A percentile compares a stretch with the other conserved stretches of the same genome.
Evolutionary conservation across 345 rosid genomes (phyloP).

Genomic region (Reutealis trisperma): DNA sequence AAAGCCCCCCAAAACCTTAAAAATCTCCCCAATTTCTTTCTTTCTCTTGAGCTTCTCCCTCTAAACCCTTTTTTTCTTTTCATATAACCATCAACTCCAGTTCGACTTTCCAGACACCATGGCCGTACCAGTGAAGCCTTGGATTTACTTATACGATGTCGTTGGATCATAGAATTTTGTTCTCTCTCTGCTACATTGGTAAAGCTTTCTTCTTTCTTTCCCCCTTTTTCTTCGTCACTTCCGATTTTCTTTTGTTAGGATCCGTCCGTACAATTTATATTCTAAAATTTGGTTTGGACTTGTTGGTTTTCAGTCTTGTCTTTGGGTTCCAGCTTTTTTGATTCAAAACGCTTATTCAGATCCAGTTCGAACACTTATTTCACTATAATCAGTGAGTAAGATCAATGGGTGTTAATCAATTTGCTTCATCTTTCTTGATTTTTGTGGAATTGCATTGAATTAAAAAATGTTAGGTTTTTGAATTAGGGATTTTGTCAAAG

Average conservation of each 20-base stretch:
- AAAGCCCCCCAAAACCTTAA: slow-evolving; percentile 19
- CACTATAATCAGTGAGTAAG: slow-evolving; percentile 8
- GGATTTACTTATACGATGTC: not conserved
- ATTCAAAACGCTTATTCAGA: not conserved
- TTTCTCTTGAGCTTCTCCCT: not conserved
- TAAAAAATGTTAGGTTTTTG: not conserved
- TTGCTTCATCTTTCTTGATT: not conserved
- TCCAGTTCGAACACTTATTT: slow-evolving; percentile 10
- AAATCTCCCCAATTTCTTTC: not conserved
- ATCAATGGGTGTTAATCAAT: slow-evolving; percentile 16
- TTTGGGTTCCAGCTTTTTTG: slow-evolving; percentile 7
- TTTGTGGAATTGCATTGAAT: slow-evolving; percentile 13
- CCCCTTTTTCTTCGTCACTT: not conserved
- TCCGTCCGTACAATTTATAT: not conserved
- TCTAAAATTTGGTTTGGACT: not conserved
- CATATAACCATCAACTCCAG: not conserved
- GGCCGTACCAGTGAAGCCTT: slow-evolving; percentile 9
- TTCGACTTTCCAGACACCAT: slow-evolving; percentile 1
- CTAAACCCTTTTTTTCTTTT: slow-evolving; percentile 2
- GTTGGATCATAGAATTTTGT: slow-evolving; percentile 10
- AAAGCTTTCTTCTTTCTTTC: not conserved
- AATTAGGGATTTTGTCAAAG: slow-evolving; percentile 19
- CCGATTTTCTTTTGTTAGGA: not conserved
- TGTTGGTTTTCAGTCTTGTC: not conserved
- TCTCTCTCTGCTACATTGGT: slow-evolving; percentile 15